Evolutionary conservation across 164 flowering plant species (phyloP).

Genomic region (Sextonia rubra): DNA sequence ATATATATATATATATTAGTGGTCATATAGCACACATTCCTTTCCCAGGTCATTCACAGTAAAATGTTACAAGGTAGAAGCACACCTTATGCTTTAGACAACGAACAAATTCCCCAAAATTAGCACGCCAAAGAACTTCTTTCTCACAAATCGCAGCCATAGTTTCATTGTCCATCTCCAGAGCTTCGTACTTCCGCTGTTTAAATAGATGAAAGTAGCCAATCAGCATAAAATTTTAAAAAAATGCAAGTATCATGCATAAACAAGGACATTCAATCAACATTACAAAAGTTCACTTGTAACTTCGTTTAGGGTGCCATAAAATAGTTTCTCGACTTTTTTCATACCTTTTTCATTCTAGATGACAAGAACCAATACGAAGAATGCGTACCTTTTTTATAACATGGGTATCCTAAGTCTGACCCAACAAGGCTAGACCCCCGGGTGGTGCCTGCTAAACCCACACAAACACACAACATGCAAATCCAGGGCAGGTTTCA

Average conservation of each 20-base stretch:
- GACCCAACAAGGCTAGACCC: too few relatives aligned
- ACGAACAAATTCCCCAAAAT: slow-evolving; percentile 73
- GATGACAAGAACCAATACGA: too few relatives aligned
- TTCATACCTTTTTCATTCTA: too few relatives aligned
- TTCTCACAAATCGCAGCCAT: slow-evolving; percentile 28
- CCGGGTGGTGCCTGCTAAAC: too few relatives aligned
- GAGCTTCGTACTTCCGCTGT: slow-evolving; percentile 56
- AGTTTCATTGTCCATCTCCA: slow-evolving; percentile 37
- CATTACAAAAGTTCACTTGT: not conserved
- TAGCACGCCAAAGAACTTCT: slow-evolving; percentile 78
- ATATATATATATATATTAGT: too few relatives aligned
- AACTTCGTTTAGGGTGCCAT: not conserved
- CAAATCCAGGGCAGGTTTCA: too few relatives aligned
- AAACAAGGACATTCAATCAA: too few relatives aligned
- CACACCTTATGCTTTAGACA: slow-evolving; percentile 76
- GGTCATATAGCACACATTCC: not conserved
- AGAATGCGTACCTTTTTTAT: too few relatives aligned
- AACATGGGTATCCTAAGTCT: too few relatives aligned
- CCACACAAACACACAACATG: too few relatives aligned
- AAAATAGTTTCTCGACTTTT: not conserved
- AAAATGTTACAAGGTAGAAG: not conserved
- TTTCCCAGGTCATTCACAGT: not conserved
- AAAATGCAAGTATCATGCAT: too few relatives aligned
- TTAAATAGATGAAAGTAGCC: slow-evolving; percentile 1
- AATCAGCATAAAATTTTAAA: slow-evolving; percentile 11